Evolutionary conservation across 2,329 filamentous ascomycete species (phyloP).

Genomic region (Pseudogymnoascus sp.): DNA sequence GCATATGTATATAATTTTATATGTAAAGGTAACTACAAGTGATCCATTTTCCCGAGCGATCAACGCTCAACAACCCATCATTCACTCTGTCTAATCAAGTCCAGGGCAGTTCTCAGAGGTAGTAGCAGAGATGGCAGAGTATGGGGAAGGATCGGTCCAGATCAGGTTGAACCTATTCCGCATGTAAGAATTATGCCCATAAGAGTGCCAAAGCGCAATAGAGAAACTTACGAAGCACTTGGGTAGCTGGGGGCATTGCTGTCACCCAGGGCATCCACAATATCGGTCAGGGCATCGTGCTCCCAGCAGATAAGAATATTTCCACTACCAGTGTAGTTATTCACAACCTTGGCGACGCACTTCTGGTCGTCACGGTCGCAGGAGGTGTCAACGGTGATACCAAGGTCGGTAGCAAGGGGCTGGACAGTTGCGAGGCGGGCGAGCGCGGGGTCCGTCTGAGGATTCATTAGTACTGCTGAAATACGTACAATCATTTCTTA

Average conservation of each 20-base stretch:
- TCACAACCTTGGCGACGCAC: constrained; percentile 47
- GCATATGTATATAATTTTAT: neutral
- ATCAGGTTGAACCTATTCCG: constrained; percentile 45
- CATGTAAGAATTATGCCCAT: neutral
- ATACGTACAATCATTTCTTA: neutral
- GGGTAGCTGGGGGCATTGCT: constrained; percentile 45
- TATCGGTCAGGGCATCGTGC: constrained; percentile 46
- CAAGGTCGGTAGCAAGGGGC: constrained; percentile 50
- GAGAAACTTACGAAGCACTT: constrained; percentile 34
- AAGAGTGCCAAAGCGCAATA: neutral
- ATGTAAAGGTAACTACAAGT: neutral
- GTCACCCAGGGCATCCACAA: constrained; percentile 46
- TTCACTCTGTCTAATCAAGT: constrained; percentile 34
- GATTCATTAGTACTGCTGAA: neutral
- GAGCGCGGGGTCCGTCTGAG: constrained; percentile 43
- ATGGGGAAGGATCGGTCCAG: constrained; percentile 49
- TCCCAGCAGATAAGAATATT: constrained; percentile 60
- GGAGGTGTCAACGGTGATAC: constrained; percentile 46
- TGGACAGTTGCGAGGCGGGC: constrained; percentile 52
- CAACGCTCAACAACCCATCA: neutral
- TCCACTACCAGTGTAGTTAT: constrained; percentile 40
- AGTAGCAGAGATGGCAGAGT: constrained; percentile 38
- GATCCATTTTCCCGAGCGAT: neutral
- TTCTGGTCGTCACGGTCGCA: constrained; percentile 50
- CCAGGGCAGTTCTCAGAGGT: constrained; percentile 49